phyloP scores from a whole-genome alignment of 1,284 basidiomycete genomes.

The Inonotus hispidus region DNA sequence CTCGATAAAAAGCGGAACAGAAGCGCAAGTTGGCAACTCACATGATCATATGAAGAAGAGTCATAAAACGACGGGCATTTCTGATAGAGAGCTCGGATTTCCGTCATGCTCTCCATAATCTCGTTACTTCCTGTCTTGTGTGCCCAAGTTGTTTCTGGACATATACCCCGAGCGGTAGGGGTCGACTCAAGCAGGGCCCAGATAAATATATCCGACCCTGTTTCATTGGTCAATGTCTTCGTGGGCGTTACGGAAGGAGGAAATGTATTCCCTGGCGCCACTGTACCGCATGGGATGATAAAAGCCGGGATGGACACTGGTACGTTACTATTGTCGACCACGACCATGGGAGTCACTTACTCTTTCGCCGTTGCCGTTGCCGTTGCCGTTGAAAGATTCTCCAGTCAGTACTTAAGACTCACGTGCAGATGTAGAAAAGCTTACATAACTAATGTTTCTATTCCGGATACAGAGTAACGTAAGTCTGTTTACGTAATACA shows the following conservation, averaged over 20 bases:
- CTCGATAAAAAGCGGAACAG: neutral
- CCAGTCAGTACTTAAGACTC: neutral
- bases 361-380: too few relatives aligned
- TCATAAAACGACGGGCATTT: neutral
- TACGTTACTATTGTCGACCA: neutral
- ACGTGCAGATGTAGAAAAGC: neutral
- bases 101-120: neutral
- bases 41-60: neutral
- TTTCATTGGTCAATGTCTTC: conserved; percentile 18
- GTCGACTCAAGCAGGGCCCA: neutral
- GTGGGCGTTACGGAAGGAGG: conserved; percentile 21
- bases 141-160: neutral
- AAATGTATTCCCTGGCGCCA: conserved; percentile 22
- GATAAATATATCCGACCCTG: conserved; percentile 3
- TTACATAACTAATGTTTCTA: neutral
- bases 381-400: conserved; percentile 2
- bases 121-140: neutral
- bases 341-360: neutral
- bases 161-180: conserved; percentile 1
- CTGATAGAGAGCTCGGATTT: neutral
- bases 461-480: conserved; percentile 7
- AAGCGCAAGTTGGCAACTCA: neutral
- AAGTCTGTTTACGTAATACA: neutral
- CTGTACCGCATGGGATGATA: conserved; percentile 21
- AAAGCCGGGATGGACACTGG: conserved; percentile 21